Evolutionary conservation across 176 grass and related monocot species (phyloP), one percentile per base, ranked within the genome.

Genomic region (Pharus latifolius): DNA sequence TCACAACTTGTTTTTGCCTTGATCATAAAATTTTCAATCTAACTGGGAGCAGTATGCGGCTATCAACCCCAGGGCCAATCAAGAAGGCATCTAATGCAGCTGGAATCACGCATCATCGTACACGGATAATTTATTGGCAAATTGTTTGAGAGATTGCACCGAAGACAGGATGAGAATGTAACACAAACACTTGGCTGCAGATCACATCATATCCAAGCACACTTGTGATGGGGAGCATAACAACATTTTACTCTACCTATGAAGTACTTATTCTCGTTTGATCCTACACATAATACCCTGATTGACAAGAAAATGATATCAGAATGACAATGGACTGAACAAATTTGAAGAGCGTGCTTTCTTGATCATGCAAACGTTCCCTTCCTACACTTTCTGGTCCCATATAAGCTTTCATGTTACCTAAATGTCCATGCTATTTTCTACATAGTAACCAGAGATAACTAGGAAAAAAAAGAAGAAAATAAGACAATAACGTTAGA

Each of bases 341-440:
- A 63, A 50, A 70, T 50, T 57, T 49, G 64, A 69, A 75, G 48
- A 70, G 76, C 63, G 30, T 62, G 70, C 30, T 63, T 63, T 80
- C 12, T 63, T 67, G 31, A 70, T 34, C 83, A 85, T 63, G 77
- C 77, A 24, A 69, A 60, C n/a, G 78, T 65, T 26, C 24, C 71
- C 59, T 31, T 31, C 49, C 70, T 71, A 72, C 51, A 84, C 70
- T 7, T 12, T 56, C 15, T 23, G 26, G 33, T 67, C 25, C 42
- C 40, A 15, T 27, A 19, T 14, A 31, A 47, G 67, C 55, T 52
- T 49, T 27, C 59, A 56, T 29, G 44, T 60, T 30, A 35, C 41
- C 77, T 65, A 76, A 81, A 46, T 26, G 52, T 41, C 61, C 71
- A 56, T 5, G 9, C 66, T 78, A 54, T 64, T 75, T 38, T 77